These are phyloP conservation scores for Ophiobolus disseminans DNA, from an alignment of 2,329 filamentous ascomycete species.

Conservation along the genomic window DNA sequence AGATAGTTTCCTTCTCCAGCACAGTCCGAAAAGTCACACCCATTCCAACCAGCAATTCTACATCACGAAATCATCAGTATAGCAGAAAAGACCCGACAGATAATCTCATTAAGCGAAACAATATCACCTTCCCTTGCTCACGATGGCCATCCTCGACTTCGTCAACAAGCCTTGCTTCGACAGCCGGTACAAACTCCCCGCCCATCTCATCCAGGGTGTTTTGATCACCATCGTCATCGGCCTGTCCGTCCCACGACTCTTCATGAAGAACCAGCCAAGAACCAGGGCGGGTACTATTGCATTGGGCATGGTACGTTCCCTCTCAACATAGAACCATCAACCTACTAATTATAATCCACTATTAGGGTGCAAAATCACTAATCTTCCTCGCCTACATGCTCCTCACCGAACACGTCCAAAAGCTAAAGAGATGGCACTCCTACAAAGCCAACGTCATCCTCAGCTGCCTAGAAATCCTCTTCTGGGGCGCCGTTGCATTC, in stretches of 20 bases:
- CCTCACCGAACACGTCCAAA: slow-evolving; percentile 44
- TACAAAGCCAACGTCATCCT: slow-evolving; percentile 53
- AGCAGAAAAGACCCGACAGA: not conserved
- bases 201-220: slow-evolving; percentile 21
- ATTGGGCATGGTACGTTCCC: slow-evolving; percentile 26
- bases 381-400: slow-evolving; percentile 53
- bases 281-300: slow-evolving; percentile 30
- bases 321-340: not conserved
- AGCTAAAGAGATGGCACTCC: slow-evolving; percentile 48
- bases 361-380: slow-evolving; percentile 51
- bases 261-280: slow-evolving; percentile 30
- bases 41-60: not conserved
- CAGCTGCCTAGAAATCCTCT: slow-evolving; percentile 52
- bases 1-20: too few species aligned
- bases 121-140: not conserved
- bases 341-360: not conserved
- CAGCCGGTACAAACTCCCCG: slow-evolving; percentile 21
- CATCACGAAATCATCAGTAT: not conserved
- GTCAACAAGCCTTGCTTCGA: slow-evolving; percentile 36
- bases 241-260: slow-evolving; percentile 24
- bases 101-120: not conserved
- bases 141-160: slow-evolving; percentile 19
- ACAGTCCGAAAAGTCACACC: not conserved
- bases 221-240: slow-evolving; percentile 18
- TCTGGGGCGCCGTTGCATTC: slow-evolving; percentile 51